Base-by-base conservation (phyloP, 108 stramenopile species). In the Aurantiochytrium sp. region DNA sequence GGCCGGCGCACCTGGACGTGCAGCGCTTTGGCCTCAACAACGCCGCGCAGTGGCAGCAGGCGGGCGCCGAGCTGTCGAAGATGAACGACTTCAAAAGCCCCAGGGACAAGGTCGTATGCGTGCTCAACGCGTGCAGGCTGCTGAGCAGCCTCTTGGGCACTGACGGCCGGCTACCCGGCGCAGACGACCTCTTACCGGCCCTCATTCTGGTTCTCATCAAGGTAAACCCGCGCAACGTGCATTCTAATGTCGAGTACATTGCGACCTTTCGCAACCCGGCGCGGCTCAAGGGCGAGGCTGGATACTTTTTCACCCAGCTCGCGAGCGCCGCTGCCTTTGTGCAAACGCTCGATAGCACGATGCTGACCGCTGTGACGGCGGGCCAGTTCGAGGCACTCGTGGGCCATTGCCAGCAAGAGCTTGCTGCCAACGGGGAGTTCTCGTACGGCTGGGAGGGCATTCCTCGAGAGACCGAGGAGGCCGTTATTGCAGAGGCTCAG, bases 151-250 rank as follows among this genome's bases (percentile, higher is more conserved):
- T 87, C 31, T 24, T 90, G 17, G 34, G 17, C 2, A 12, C n/a
- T 6, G 37, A 55, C 24, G 55, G 86, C 5, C 12, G 17, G 4
- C 55, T 22, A 1, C n/a, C n/a, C 21, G 88, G 73, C 52, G 93
- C 93, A 15, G 93, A 93, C 68, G 93, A 93, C 27, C 92, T 93
- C 59, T 59, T 93, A 36, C 93, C 93, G 27, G 87, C 92, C 19
- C 55, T 93, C 55, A 92, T 93, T 17, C 91, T 52, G 54, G 92
- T 91, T 22, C 91, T 93, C n/a, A 81, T 93, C 30, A 69, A 87
- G 86, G 86, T 88, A 15, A 87, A 90, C 55, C 88, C 90, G 22
- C 90, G 89, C 31, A 50, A 87, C 30, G 85, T 93, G 24, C 85
- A 89, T 53, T 89, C 90, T 17, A 92, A 92, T 65, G 69, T 90